Evolutionary conservation across 345 rosid genomes (phyloP), one percentile per base, ranked within the genome.

Genomic region (Populus tremula): DNA sequence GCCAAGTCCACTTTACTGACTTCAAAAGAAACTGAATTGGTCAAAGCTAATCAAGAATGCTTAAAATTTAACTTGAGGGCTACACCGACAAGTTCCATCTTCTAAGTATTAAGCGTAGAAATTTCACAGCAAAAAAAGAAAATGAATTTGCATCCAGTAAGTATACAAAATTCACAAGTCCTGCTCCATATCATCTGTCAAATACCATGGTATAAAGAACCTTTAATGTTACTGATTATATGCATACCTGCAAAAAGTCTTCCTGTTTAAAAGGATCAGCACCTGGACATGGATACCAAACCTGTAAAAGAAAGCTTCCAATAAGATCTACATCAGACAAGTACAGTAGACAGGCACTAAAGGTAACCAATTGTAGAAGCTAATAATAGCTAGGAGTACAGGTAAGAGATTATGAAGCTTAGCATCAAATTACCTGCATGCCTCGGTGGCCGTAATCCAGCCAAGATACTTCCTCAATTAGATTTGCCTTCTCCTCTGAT

Each of bases 261-360:
- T 96, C 99, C 91, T 92, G 99, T 85, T 86, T 90, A 84, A 89
- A 93, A 54, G 97, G 90, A 79, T 92, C 90, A 76, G 77, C 94
- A 81, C 97, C 99, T n/a, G 86, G 84, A 82, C 94, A 93, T 69
- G 98, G 99, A 88, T 96, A 96, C 98, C 99, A 96, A 79, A 96
- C 99, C 99, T 96, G 96, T 81, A 88, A 88, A 73, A 78, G 74
- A 77, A 79, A 83, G 72, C 87, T 88, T 85, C 83, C 91, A 83
- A 82, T 77, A 61, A 79, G 85, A 80, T 74, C 27, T 74, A 82
- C 75, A 89, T 86, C 86, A 88, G 88, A 85, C 78, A 71, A 83
- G 84, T 80, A 70, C 74, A 85, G 45, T 71, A 27, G 43, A 63
- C 56, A 65, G 7, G n/a, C 45, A 72, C 54, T 67, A 67, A 18